Conservation (phyloP, 208 protist genomes). For the Trypanosoma grayi region DNA sequence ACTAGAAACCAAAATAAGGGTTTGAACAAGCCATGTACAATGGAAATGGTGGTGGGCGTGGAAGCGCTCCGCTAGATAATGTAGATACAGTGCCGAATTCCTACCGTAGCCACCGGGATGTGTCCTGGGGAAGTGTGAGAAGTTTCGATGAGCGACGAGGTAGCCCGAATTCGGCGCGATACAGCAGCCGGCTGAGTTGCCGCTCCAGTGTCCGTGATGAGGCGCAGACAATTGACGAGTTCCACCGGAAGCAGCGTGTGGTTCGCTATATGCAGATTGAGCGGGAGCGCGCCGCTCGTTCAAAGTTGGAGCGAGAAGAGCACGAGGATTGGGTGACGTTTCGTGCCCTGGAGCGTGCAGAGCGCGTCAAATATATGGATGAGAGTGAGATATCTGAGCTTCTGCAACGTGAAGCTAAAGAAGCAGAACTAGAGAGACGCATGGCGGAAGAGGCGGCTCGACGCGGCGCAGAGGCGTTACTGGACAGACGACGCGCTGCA, state of each 20-base stretch:
- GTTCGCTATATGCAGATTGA: conserved; percentile 86
- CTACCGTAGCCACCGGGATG: not conserved
- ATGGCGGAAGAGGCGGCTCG: conserved; percentile 34
- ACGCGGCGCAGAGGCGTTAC: conserved; percentile 36
- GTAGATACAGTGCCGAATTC: not conserved
- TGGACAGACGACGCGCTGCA: conserved; percentile 14
- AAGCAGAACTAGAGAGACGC: conserved; percentile 38
- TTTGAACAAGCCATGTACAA: conserved; percentile 1
- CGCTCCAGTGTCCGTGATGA: conserved; percentile 78
- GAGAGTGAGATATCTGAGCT: conserved; percentile 68
- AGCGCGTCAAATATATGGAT: conserved; percentile 73
- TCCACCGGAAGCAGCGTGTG: conserved; percentile 79
- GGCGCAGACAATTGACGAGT: conserved; percentile 71
- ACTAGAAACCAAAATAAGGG: not conserved
- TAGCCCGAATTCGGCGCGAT: conserved; percentile 55
- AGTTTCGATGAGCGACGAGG: conserved; percentile 24
- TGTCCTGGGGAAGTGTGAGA: conserved; percentile 1
- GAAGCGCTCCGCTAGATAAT: not conserved
- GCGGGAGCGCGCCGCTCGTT: conserved; percentile 62
- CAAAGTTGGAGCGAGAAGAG: conserved; percentile 66
- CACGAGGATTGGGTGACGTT: conserved; percentile 75
- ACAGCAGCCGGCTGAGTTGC: conserved; percentile 62
- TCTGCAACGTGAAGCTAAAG: conserved; percentile 57
- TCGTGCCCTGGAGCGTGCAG: conserved; percentile 54
- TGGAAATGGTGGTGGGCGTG: not conserved